Percentiles rank a stretch among this genome's conserved stretches.
These are phyloP conservation scores for Stylonectria norvegica DNA, from an alignment of 2,329 filamentous ascomycete genomes.

Conservation along the genomic window DNA sequence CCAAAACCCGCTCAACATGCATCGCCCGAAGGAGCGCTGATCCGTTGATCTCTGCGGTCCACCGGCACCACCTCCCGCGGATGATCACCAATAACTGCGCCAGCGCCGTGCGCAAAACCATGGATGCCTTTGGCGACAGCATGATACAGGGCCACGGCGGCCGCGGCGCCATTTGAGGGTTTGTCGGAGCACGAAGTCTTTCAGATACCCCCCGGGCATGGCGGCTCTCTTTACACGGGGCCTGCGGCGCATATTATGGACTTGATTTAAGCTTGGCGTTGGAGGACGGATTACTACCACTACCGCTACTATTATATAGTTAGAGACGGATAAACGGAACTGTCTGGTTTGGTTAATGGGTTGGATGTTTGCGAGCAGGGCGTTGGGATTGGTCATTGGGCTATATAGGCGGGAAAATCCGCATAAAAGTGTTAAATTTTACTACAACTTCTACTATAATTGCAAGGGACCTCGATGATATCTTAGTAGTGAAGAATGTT, in stretches of 20 bases:
- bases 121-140: slow-evolving; percentile 8
- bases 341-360: neutral
- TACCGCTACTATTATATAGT: too few relatives aligned
- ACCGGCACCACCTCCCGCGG: slow-evolving; percentile 7
- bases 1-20: too few relatives aligned
- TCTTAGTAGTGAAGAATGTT: too few relatives aligned
- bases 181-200: too few relatives aligned
- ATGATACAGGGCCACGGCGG: slow-evolving; percentile 2
- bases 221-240: too few relatives aligned
- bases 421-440: too few relatives aligned
- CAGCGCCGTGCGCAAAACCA: slow-evolving; percentile 3
- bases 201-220: too few relatives aligned
- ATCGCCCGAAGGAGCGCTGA: neutral
- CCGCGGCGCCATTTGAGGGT: neutral
- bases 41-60: neutral
- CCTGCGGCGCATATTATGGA: neutral
- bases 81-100: slow-evolving; percentile 8
- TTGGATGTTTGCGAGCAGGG: neutral
- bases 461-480: too few relatives aligned
- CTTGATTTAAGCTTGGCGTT: neutral
- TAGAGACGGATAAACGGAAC: neutral
- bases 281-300: too few relatives aligned
- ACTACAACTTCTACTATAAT: too few relatives aligned
- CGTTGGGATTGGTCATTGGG: too few relatives aligned
- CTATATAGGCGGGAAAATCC: too few relatives aligned